Evolutionary conservation across 2,329 filamentous ascomycete genomes (phyloP), one percentile per base, ranked within the genome.

Genomic region (Claviceps sp.): DNA sequence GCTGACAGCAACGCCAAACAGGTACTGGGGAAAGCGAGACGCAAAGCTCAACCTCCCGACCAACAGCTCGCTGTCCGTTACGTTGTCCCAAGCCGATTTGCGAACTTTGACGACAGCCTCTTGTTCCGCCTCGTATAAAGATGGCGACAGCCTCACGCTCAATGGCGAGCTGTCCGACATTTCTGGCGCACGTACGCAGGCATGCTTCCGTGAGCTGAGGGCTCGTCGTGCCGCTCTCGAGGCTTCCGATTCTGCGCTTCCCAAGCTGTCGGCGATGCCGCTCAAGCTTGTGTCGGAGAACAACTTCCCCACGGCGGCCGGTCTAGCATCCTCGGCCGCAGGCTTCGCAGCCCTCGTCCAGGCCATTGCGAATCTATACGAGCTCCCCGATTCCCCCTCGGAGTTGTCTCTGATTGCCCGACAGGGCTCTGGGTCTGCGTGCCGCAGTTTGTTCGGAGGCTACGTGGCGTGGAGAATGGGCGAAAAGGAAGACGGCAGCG

Each of bases 261-360:
- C 91, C 44, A 88, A 87, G 68, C 81, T 98, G 53, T 87, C 89
- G 11, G 66, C 75, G 49, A 75, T 86, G 62, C 82, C 87, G 37
- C 81, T 98, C 55, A 86, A 84, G 61, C 84, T 98, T 58, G 89
- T 96, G 52, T 93, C 87, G 53, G 87, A 93, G 73, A 98, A 98
- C 78, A 98, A 98, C 78, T 98, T 98, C 77, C 93, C 93, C 57
- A 98, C 93, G 2, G 93, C 93, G 26, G 93, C 93, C 4, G 93
- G 93, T 6, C 82, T 98, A 16, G 83, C 84, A 4, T 84, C 79
- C 18, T 86, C 82, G 0, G 83, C 82, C 1, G 82, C 82, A 1
- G 82, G 82, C 5, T 85, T 85, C 57, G 82, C 82, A 2, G 82
- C 82, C 20, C 71, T 85, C 5, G 82, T 97, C 20, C 81, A 89